phyloP scores from a whole-genome alignment of 2,329 filamentous ascomycete genomes.

The Cephalotrichum gorgonifer region DNA sequence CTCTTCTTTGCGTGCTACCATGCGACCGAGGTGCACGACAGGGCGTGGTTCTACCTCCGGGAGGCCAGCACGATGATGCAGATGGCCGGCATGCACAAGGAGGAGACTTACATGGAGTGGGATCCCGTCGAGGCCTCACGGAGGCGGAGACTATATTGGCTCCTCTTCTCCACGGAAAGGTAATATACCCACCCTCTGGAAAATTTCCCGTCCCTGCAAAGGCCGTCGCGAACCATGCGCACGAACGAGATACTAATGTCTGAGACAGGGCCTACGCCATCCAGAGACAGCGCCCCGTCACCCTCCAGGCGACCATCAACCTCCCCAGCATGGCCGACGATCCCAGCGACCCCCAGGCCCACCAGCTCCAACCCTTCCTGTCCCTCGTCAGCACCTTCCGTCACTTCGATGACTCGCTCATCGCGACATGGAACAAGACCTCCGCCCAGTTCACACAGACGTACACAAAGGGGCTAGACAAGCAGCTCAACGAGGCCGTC shows the following conservation, averaged over 20 bases:
- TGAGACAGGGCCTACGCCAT: constrained; percentile 55
- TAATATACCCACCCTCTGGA: too few relatives aligned
- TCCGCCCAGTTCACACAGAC: constrained; percentile 44
- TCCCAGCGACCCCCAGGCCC: constrained; percentile 40
- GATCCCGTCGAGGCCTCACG: constrained; percentile 51
- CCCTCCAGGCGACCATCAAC: constrained; percentile 58
- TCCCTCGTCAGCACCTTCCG: constrained; percentile 53
- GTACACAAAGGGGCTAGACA: constrained; percentile 48
- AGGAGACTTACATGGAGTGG: constrained; percentile 50
- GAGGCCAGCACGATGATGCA: constrained; percentile 64
- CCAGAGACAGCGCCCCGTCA: constrained; percentile 58
- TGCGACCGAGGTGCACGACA: constrained; percentile 61
- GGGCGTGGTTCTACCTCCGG: constrained; percentile 70
- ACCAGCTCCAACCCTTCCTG: constrained; percentile 45
- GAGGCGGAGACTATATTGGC: constrained; percentile 60
- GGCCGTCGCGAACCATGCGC: too few relatives aligned
- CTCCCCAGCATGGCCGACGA: constrained; percentile 54
- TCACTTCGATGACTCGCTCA: constrained; percentile 55
- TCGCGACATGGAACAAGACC: constrained; percentile 57
- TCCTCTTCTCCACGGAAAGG: constrained; percentile 56
- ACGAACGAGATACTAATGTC: not conserved
- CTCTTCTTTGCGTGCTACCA: constrained; percentile 68
- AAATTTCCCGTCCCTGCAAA: constrained; percentile 21
- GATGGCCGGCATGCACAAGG: constrained; percentile 50
- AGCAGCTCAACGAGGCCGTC: constrained; percentile 47